Percentiles rank a stretch among this genome's conserved stretches.
phyloP scores from a whole-genome alignment of 73 alveolate genomes.

The Diophrys sp. region DNA sequence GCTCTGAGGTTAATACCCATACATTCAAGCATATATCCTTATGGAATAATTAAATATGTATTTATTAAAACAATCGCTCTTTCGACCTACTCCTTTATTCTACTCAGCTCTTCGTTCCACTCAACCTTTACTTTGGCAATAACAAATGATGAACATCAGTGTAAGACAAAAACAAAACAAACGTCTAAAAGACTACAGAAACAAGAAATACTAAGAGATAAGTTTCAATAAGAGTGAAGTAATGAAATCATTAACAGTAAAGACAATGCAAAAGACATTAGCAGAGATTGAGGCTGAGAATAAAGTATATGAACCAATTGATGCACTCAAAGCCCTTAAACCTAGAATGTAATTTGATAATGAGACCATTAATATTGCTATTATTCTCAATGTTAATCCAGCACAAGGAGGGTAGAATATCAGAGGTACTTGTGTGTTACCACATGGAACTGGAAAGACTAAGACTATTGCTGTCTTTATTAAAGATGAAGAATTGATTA shows the following conservation, averaged over 20 bases:
- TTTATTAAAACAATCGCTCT: no score
- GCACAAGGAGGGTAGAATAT: conserved; percentile 69
- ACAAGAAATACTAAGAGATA: not conserved
- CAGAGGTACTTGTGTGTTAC: conserved; percentile 71
- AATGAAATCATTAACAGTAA: not conserved
- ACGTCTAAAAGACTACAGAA: not conserved
- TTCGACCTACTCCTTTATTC: no score
- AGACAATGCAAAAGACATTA: not conserved
- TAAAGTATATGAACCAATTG: not conserved
- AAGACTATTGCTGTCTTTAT: not conserved
- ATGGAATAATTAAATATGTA: no score
- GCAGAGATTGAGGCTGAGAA: not conserved
- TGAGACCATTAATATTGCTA: conserved; percentile 52
- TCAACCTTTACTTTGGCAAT: not conserved
- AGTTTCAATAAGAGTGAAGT: not conserved
- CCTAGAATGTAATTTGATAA: conserved; percentile 24
- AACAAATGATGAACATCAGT: not conserved
- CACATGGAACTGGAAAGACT: conserved; percentile 14
- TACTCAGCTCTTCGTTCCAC: no score
- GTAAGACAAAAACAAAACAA: not conserved
- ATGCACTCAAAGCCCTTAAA: not conserved
- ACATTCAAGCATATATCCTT: no score
- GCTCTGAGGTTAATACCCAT: no score
- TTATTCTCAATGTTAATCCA: conserved; percentile 69
- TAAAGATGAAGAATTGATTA: not conserved